Percentiles rank a stretch among this genome's conserved stretches.
Evolutionary conservation across 1,284 basidiomycete genomes (phyloP).

Genomic region (Melampsora americana): DNA sequence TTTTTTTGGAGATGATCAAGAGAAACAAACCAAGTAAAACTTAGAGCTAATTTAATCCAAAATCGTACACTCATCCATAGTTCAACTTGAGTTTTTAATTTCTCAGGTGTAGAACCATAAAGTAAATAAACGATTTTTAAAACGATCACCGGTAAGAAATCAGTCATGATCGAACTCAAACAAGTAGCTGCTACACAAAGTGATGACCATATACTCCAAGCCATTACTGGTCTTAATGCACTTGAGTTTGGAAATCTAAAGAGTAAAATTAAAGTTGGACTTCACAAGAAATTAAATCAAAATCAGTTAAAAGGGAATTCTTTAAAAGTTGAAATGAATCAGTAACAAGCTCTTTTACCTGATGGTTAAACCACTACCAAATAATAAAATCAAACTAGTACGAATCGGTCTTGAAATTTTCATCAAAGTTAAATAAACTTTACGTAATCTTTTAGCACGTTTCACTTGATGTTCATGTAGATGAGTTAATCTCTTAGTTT

Average conservation of each 20-base stretch:
- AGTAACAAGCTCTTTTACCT: too few species aligned
- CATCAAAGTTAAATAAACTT: constrained; percentile 35
- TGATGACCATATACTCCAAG: constrained; percentile 32
- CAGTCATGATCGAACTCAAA: constrained; percentile 31
- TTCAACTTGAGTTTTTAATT: constrained; percentile 42
- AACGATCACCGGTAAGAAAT: constrained; percentile 28
- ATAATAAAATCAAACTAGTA: constrained; percentile 13
- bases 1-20: too few species aligned
- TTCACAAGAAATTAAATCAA: neutral
- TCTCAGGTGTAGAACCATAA: constrained; percentile 40
- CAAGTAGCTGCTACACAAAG: constrained; percentile 22
- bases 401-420: constrained; percentile 16
- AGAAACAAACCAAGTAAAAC: constrained; percentile 36
- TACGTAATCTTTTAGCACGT: constrained; percentile 32
- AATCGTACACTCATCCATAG: constrained; percentile 35
- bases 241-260: constrained; percentile 5
- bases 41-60: constrained; percentile 36
- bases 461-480: constrained; percentile 25
- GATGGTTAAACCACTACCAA: constrained; percentile 26
- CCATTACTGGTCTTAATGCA: constrained; percentile 14
- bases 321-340: too few species aligned
- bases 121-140: constrained; percentile 23
- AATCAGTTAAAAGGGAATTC: neutral
- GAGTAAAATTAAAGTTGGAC: constrained; percentile 24
- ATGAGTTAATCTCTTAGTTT: neutral